These are phyloP conservation scores for Pythium phragmitis DNA, from an alignment of 352 stramenopile genomes.

Conservation along the genomic window DNA sequence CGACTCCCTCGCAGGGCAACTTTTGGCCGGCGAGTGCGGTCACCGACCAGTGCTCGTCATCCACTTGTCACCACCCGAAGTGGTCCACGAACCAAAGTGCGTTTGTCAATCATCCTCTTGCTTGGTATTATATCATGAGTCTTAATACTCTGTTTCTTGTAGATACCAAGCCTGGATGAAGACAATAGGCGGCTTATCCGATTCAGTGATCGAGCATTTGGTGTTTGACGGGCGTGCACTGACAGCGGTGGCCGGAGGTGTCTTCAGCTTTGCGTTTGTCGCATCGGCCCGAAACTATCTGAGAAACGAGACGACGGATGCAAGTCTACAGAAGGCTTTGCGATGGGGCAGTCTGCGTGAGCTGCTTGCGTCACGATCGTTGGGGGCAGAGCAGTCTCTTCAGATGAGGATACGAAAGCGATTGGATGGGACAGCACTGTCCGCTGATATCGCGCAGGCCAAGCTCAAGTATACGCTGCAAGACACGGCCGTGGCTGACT, in stretches of 20 bases:
- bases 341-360: slow-evolving; percentile 9
- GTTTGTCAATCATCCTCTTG: neutral
- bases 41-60: slow-evolving; percentile 53
- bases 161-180: slow-evolving; percentile 25
- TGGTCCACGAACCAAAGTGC: slow-evolving; percentile 8
- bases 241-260: slow-evolving; percentile 29
- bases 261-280: slow-evolving; percentile 57
- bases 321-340: neutral
- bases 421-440: neutral
- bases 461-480: slow-evolving; percentile 43
- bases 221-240: slow-evolving; percentile 46
- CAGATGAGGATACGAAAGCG: slow-evolving; percentile 38
- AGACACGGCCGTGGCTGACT: slow-evolving; percentile 31
- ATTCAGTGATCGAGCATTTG: slow-evolving; percentile 36
- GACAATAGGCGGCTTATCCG: neutral
- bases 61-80: slow-evolving; percentile 41
- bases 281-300: slow-evolving; percentile 38
- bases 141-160: neutral
- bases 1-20: slow-evolving; percentile 20
- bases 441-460: slow-evolving; percentile 47
- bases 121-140: neutral
- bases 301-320: neutral
- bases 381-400: neutral
- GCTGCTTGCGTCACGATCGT: neutral
- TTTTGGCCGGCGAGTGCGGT: slow-evolving; percentile 22